Evolutionary conservation across 129 eudicot genomes (phyloP), one percentile per base, ranked within the genome.

Genomic region (Oenanthe sinensis): DNA sequence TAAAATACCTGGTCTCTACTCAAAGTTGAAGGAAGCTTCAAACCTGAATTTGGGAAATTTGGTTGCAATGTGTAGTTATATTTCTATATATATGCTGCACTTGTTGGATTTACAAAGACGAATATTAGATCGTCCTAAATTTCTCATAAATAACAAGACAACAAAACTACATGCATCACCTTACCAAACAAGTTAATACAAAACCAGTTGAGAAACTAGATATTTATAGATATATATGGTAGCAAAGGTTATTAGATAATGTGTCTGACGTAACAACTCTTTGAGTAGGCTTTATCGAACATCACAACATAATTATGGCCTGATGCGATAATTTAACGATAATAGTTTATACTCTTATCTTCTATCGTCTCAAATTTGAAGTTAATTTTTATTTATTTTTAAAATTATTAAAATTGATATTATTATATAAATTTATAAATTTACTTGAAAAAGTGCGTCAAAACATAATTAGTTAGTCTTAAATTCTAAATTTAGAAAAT

Each of bases 101-200:
- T 60, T 60, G 68, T 60, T 60, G 68, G 68, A 60, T 60, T 8
- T 60, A 3, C 36, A n/a, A n/a, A 24, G 15, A n/a, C 0, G 68
- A 60, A 60, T 24, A 60, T n/a, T 60, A 60, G 68, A 60, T 60
- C 30, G 68, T 24, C 68, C 33, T n/a, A 60, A 60, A 10, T 7
- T 24, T 24, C 68, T 60, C 68, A n/a, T n/a, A 8, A 60, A 60
- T 60, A 8, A 60, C 68, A 22, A 60, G 5, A 60, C 68, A n/a
- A 60, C 68, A 60, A 60, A 60, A n/a, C 15, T n/a, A 8, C 68
- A 60, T 60, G 68, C 68, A 60, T 60, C 68, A 60, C 28, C 68
- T 60, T n/a, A 60, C 68, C 68, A 24, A 60, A 60, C 62, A 19
- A 17, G 22, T 7, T 50, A 17, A 17, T 50, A 17, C 58, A 50